Conservation (phyloP, 2,329 filamentous ascomycete species). For the Calycina marina region DNA sequence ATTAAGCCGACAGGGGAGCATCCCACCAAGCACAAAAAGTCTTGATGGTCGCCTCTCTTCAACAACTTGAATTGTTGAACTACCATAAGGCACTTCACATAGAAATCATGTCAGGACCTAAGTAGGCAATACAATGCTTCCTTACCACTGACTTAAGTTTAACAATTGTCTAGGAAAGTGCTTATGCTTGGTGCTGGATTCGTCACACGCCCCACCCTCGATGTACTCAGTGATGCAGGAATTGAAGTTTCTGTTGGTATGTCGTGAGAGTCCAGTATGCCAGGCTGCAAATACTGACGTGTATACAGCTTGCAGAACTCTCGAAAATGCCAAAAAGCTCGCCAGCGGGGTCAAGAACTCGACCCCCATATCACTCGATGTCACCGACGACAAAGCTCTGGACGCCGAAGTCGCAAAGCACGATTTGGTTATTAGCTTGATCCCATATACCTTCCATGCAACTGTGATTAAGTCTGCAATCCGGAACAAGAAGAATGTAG, state of each 20-base stretch:
- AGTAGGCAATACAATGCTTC: too few relatives aligned
- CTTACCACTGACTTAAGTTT: too few relatives aligned
- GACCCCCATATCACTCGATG: constrained; percentile 69
- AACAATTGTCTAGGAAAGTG: constrained; percentile 24
- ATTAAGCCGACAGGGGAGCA: too few relatives aligned
- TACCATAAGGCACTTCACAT: too few relatives aligned
- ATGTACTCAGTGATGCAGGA: constrained; percentile 40
- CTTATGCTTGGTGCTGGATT: constrained; percentile 37
- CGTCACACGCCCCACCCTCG: constrained; percentile 41
- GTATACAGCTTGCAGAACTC: constrained; percentile 59
- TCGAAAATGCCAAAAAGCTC: constrained; percentile 63
- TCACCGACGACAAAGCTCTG: constrained; percentile 59
- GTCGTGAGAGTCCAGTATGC: constrained; percentile 7
- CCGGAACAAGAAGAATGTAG: constrained; percentile 85
- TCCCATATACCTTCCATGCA: constrained; percentile 84
- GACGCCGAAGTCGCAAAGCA: constrained; percentile 69
- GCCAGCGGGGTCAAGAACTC: constrained; percentile 58
- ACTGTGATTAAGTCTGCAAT: constrained; percentile 89
- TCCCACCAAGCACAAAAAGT: too few relatives aligned
- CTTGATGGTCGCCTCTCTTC: too few relatives aligned
- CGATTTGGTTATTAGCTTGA: constrained; percentile 67
- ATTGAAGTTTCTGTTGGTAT: constrained; percentile 41
- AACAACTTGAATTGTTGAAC: too few relatives aligned
- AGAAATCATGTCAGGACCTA: too few relatives aligned
- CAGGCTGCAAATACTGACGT: constrained; percentile 4